Base-by-base conservation (phyloP, 306 rosid genomes). In the Gleditsia sinensis region DNA sequence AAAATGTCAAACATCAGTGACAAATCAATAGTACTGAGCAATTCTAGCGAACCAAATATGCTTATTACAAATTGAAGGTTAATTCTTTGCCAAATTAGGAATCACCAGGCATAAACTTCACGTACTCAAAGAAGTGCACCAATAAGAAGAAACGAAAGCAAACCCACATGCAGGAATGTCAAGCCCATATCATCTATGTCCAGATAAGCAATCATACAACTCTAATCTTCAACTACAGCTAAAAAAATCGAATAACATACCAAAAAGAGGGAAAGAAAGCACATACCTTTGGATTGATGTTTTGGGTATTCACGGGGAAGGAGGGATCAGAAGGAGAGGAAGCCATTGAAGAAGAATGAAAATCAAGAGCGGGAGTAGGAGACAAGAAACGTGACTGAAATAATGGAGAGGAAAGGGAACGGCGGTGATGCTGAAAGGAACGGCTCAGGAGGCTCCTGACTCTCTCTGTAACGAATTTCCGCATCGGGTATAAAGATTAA, bases 211-310 rank as follows among this genome's bases (percentile, higher is more conserved):
- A 78, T 61, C 63, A 25, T 42, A 77, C 69, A 77, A 27, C 64
- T 57, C 64, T 7, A 7, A 72, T 16, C 40, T 28, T 7, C 6
- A 59, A 2, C 53, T 30, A 13, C 32, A 19, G 4, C 34, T 1
- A 11, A 9, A 34, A 3, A 64, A 40, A 70, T 8, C 13, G 16
- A 67, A 20, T 2, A 23, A 50, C 5, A 20, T 0, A 20, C 21
- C 68, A 0, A 16, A 51, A 48, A 42, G 43, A 36, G 21, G 20
- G 30, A 12, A 23, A 1, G 4, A 62, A 17, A 57, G 23, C 20
- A 8, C 12, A 20, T 28, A 85, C 88, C 90, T 88, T 86, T 49
- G 84, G 88, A 57, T 83, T 88, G 65, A 88, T 74, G 46, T 77
- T 88, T 14, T 37, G 78, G 20, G 77, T 12, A 19, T 82, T 70